Percentiles rank a stretch among this genome's conserved stretches.
Evolutionary conservation across 768 basidiomycete genomes (phyloP).

Genomic region (Gyrodon lividus): DNA sequence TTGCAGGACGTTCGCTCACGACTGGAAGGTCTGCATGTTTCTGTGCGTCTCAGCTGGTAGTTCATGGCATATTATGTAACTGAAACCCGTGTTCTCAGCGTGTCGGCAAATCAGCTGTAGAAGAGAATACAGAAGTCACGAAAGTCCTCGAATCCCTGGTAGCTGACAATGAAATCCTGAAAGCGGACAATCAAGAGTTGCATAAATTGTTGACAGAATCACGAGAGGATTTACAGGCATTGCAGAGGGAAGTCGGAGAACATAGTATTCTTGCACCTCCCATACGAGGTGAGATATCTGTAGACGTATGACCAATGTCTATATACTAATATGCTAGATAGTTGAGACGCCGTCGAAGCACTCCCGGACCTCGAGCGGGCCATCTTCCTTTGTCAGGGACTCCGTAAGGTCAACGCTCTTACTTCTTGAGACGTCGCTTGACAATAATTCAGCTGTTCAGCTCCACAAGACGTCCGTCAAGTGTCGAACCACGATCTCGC

Average conservation of each 20-base stretch:
- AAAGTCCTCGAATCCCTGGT: slow-evolving; percentile 81
- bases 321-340: slow-evolving; percentile 14
- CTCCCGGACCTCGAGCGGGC: slow-evolving; percentile 43
- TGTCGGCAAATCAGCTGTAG: slow-evolving; percentile 33
- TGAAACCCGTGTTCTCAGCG: slow-evolving; percentile 33
- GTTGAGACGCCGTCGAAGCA: slow-evolving; percentile 38
- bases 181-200: slow-evolving; percentile 79
- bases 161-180: slow-evolving; percentile 78
- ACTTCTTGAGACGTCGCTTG: slow-evolving; percentile 27
- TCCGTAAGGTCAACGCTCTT: slow-evolving; percentile 38
- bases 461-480: slow-evolving; percentile 32
- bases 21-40: slow-evolving; percentile 57
- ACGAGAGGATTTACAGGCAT: slow-evolving; percentile 61
- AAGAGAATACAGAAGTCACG: slow-evolving; percentile 59
- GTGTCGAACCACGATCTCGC: slow-evolving; percentile 33
- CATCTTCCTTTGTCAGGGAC: slow-evolving; percentile 44
- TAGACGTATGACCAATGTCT: neutral
- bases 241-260: slow-evolving; percentile 79
- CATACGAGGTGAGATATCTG: slow-evolving; percentile 39
- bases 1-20: slow-evolving; percentile 63
- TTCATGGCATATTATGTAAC: slow-evolving; percentile 1
- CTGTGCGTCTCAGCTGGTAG: slow-evolving; percentile 39
- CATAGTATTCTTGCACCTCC: slow-evolving; percentile 50
- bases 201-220: slow-evolving; percentile 71
- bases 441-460: slow-evolving; percentile 23